Conservation (phyloP, 768 basidiomycete genomes). For the Mycena albidolilacea region DNA sequence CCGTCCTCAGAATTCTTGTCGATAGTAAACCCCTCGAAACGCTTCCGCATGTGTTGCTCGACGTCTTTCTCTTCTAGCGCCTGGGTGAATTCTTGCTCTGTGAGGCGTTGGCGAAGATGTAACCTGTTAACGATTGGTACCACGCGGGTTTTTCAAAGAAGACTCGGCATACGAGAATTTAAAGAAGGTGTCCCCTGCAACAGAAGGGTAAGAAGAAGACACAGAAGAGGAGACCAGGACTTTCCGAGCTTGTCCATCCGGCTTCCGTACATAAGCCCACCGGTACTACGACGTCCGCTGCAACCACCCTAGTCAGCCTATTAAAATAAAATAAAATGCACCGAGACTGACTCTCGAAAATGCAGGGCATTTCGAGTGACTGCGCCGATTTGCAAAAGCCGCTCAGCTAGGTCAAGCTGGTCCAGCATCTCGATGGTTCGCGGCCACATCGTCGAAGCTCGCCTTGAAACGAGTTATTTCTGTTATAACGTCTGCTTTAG, state of each 20-base stretch:
- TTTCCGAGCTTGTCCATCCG: conserved; percentile 42
- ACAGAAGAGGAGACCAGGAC: neutral
- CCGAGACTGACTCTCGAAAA: conserved; percentile 33
- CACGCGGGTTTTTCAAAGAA: neutral
- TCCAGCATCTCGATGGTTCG: conserved; percentile 40
- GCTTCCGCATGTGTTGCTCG: conserved; percentile 32
- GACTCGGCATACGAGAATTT: conserved; percentile 38
- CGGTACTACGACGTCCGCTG: conserved; percentile 37
- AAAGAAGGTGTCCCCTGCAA: conserved; percentile 39
- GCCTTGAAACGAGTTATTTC: neutral
- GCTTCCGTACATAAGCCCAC: conserved; percentile 41
- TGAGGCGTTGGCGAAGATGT: conserved; percentile 41
- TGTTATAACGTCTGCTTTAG: neutral
- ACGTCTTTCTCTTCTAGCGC: conserved; percentile 33
- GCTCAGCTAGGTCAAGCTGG: conserved; percentile 41
- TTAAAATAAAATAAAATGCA: neutral
- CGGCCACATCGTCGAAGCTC: conserved; percentile 38
- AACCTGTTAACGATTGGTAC: conserved; percentile 20
- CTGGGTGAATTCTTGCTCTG: conserved; percentile 36
- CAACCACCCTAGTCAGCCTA: neutral
- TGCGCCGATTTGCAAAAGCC: conserved; percentile 39
- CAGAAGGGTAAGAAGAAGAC: neutral
- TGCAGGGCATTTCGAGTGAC: conserved; percentile 42
- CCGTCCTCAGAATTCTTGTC: conserved; percentile 31
- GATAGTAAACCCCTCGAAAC: conserved; percentile 35